These are phyloP conservation scores for Myxozyma neglecta DNA, from an alignment of 805 yeast genomes.

Conservation along the genomic window DNA sequence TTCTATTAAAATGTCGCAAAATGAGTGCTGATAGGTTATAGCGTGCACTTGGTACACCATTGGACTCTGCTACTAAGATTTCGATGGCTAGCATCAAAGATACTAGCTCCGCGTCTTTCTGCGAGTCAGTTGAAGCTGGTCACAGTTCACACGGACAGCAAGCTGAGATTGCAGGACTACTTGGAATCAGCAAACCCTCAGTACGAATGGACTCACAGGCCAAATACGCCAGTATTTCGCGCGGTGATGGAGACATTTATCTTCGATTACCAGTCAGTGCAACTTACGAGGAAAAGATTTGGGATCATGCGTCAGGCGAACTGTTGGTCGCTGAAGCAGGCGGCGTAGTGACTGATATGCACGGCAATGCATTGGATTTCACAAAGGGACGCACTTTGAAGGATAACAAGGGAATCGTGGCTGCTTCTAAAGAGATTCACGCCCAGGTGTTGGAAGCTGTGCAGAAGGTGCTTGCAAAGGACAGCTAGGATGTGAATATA, in stretches of 20 bases:
- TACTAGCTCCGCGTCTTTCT: constrained; percentile 57
- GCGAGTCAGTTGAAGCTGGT: constrained; percentile 93
- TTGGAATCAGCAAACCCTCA: constrained; percentile 58
- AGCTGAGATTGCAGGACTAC: constrained; percentile 60
- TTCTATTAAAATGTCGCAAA: constrained; percentile 17
- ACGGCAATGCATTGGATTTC: constrained; percentile 73
- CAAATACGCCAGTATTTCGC: constrained; percentile 85
- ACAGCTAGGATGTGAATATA: background rate
- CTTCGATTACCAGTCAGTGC: constrained; percentile 79
- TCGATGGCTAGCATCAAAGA: constrained; percentile 52
- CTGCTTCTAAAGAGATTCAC: constrained; percentile 47
- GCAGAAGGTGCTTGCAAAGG: constrained; percentile 24
- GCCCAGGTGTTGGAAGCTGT: constrained; percentile 27
- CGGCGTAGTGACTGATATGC: constrained; percentile 83
- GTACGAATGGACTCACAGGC: constrained; percentile 93
- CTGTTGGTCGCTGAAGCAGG: constrained; percentile 86
- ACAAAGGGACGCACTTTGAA: constrained; percentile 77
- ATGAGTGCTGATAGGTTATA: background rate
- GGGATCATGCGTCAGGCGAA: constrained; percentile 99
- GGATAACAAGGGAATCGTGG: constrained; percentile 88
- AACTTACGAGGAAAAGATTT: constrained; percentile 84
- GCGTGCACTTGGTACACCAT: constrained; percentile 32
- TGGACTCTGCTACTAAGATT: constrained; percentile 44
- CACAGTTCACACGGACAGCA: constrained; percentile 93
- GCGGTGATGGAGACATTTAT: constrained; percentile 91